Base-by-base conservation (phyloP, 805 yeast genomes). In the Yarrowia hollandica region DNA sequence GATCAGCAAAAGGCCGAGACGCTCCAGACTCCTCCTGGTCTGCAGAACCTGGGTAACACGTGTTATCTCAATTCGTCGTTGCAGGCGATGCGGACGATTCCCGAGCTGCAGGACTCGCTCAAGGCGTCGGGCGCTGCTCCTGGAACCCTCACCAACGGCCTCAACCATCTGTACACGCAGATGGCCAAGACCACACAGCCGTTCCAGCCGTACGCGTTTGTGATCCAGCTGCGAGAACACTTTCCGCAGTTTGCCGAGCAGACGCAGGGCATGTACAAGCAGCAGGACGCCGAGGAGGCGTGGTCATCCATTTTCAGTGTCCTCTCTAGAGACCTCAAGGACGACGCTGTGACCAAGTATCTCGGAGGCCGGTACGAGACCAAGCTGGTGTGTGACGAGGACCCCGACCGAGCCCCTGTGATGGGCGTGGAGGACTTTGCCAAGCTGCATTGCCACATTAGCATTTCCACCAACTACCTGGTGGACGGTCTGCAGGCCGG, bases 221-320 rank as follows among this genome's bases (percentile, higher is more conserved):
- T 94, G 62, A 76, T 59, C 60, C 60, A 67, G 22, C 64, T 75
- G 52, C 83, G 97, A 70, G 74, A 77, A 48, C 74, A 76, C 15
- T 87, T 82, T 69, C 97, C 98, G 1, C 98, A 94, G 73, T 94
- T 94, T 72, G 88, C 86, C 39, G 97, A 92, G 70, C 72, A 68
- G 48, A 75, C 77, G 54, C 73, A 76, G 39, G 97, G 97, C 0
- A 74, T 79, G 60, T 87, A 80, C 69, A 90, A 89, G 72, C 99
- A 94, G 74, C 99, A 94, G 74, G 99, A 94, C 75, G 99, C 99
- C 0, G 99, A 94, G 74, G 99, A 94, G 71, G 87, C 92, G 15
- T 90, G 83, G 74, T 85, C 97, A 7, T 92, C 87, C 70, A 79
- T 94, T 54, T 73, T 91, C 63, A 74, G 76, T 31, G 73, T 78